phyloP scores from a whole-genome alignment of 441 rosid species.

The Geranium incanum region DNA sequence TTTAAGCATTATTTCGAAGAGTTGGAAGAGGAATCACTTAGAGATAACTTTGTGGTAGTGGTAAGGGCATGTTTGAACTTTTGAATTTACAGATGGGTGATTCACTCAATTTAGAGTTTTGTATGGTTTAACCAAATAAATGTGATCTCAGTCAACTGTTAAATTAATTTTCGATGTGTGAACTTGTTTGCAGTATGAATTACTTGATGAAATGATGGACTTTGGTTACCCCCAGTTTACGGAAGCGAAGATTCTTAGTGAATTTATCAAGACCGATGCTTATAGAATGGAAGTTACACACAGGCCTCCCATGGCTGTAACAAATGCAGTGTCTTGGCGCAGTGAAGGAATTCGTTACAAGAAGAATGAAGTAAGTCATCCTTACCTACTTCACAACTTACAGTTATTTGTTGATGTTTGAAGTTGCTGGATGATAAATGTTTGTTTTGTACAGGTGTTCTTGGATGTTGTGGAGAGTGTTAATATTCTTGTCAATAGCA shows the following conservation, averaged over 20 bases:
- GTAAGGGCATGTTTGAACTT: conserved; percentile 34
- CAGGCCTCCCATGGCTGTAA: conserved; percentile 99
- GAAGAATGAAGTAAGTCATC: conserved; percentile 75
- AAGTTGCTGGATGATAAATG: conserved; percentile 20
- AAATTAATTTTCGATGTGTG: neutral
- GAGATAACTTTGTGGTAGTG: conserved; percentile 98
- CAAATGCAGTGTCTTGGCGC: conserved; percentile 97
- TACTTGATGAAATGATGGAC: conserved; percentile 99
- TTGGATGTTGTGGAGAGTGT: conserved; percentile 95
- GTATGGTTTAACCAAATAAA: neutral
- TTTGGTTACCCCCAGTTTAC: conserved; percentile 96
- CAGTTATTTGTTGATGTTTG: conserved; percentile 14
- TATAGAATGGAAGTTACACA: conserved; percentile 93
- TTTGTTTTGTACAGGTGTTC: conserved; percentile 54
- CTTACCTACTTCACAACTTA: conserved; percentile 6
- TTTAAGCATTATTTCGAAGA: conserved; percentile 96
- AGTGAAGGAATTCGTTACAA: conserved; percentile 87
- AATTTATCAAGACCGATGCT: conserved; percentile 96
- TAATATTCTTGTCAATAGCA: conserved; percentile 93
- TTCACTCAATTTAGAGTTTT: neutral
- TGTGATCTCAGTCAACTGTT: neutral
- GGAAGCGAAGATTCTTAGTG: conserved; percentile 86
- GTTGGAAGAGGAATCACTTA: conserved; percentile 88
- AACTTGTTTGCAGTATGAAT: conserved; percentile 56
- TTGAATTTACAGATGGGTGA: neutral